Base-by-base conservation (phyloP, 805 yeast genomes). In the Middelhovenomyces tepae region DNA sequence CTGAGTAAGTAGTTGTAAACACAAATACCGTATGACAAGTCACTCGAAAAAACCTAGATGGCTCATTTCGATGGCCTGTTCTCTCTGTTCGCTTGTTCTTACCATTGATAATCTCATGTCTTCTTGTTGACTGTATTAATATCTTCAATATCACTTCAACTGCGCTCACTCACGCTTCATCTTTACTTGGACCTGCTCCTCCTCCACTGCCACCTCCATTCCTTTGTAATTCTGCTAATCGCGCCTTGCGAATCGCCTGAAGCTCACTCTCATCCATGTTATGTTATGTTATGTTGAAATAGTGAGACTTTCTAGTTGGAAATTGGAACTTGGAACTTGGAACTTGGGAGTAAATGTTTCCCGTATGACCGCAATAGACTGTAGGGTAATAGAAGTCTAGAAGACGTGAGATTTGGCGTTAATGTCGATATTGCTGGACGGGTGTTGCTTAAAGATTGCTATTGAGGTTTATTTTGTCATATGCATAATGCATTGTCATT, bases 231-330 rank as follows among this genome's bases (percentile, higher is more conserved):
- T 89, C 95, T 16, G 79, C 78, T 46, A 89, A 59, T 45, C 97
- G 72, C n/a, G 96, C 96, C 28, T 84, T 85, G 47, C 97, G 73
- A 43, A 89, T 82, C 20, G 95, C 95, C 46, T 78, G 75, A 38
- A 89, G 64, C 57, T 89, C 98, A 15, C 75, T 59, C 53, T 85
- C 89, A 48, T 84, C 95, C 95, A 86, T 85, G 15, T n/a, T 24
- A 8, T 24, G 23, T 9, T 21, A 9, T 21, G 23, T 21, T 21
- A n/a, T n/a, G n/a, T n/a, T n/a, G n/a, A n/a, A n/a, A n/a, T n/a
- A n/a, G n/a, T n/a, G n/a, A n/a, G n/a, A n/a, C n/a, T n/a, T n/a
- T n/a, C n/a, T n/a, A n/a, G n/a, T n/a, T n/a, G n/a, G n/a, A n/a
- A n/a, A n/a, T n/a, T n/a, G n/a, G n/a, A n/a, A n/a, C n/a, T n/a